These are phyloP conservation scores for Oryza rufipogon DNA, from an alignment of 176 grass and related monocot genomes.

Conservation along the genomic window DNA sequence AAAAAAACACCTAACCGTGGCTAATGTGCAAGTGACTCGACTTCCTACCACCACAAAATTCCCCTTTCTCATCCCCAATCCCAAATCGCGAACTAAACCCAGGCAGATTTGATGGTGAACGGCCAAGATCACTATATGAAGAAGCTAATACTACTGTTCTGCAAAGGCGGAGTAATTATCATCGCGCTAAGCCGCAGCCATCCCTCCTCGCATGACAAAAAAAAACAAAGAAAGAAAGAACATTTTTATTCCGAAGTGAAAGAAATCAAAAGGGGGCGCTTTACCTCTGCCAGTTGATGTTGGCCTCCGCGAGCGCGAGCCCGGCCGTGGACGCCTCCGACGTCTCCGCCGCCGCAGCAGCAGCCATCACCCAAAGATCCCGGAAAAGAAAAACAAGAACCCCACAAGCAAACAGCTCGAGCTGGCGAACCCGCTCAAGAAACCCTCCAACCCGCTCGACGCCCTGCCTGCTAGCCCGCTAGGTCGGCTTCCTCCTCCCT, in stretches of 20 bases:
- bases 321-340: constrained; percentile 55
- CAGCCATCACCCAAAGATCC: constrained; percentile 18
- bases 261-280: not conserved
- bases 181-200: not conserved
- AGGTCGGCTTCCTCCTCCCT: not conserved
- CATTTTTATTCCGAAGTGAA: not conserved
- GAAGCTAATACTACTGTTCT: not conserved
- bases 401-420: not conserved
- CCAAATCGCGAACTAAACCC: not conserved
- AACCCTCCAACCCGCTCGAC: not conserved
- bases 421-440: not conserved
- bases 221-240: not conserved
- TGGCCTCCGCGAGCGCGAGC: constrained; percentile 73
- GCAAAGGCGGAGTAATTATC: not conserved
- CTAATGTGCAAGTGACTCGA: constrained; percentile 2
- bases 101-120: not conserved
- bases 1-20: not conserved
- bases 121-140: not conserved
- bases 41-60: not conserved
- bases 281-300: constrained; percentile 96
- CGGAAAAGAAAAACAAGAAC: not conserved
- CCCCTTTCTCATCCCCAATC: not conserved
- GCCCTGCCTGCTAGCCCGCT: not conserved
- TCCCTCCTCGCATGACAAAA: not conserved
- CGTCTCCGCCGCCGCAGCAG: constrained; percentile 55